phyloP scores from a whole-genome alignment of 2,329 filamentous ascomycete species.

The Fusarium annulatum region DNA sequence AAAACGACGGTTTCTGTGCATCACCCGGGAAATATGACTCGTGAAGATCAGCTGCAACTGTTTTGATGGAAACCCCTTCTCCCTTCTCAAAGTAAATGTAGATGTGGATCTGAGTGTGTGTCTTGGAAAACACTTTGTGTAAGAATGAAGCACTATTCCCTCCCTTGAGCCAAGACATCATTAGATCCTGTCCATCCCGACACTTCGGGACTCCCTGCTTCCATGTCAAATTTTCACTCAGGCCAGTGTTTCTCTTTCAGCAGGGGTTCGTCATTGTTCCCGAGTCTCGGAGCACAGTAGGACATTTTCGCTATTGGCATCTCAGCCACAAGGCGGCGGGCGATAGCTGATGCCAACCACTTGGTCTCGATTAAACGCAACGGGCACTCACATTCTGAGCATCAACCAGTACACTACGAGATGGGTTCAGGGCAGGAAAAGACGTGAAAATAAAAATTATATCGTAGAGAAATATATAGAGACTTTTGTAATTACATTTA shows the following conservation, averaged over 20 bases:
- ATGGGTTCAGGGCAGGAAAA: not conserved
- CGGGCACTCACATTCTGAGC: not conserved
- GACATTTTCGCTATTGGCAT: not conserved
- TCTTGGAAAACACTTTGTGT: not conserved
- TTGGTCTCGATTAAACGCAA: not conserved
- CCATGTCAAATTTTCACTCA: conserved; percentile 2
- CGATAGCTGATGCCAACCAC: not conserved
- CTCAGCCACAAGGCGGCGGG: not conserved
- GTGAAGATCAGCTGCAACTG: not conserved
- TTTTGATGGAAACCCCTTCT: not conserved
- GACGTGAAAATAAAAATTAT: not conserved
- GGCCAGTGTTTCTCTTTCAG: not conserved
- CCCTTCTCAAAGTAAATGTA: not conserved
- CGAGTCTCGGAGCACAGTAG: not conserved
- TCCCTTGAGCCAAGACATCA: conserved; percentile 4
- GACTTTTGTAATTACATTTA: not conserved
- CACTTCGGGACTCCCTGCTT: conserved; percentile 37
- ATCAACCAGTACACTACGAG: not conserved
- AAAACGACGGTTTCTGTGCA: not conserved
- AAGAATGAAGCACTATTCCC: not conserved
- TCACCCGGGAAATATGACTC: not conserved
- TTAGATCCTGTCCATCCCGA: conserved; percentile 27
- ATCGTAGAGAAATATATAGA: not conserved
- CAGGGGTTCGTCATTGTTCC: conserved; percentile 22
- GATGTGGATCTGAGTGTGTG: not conserved